These are phyloP conservation scores for Pythium monospermum DNA, from an alignment of 352 stramenopile genomes.

Conservation along the genomic window DNA sequence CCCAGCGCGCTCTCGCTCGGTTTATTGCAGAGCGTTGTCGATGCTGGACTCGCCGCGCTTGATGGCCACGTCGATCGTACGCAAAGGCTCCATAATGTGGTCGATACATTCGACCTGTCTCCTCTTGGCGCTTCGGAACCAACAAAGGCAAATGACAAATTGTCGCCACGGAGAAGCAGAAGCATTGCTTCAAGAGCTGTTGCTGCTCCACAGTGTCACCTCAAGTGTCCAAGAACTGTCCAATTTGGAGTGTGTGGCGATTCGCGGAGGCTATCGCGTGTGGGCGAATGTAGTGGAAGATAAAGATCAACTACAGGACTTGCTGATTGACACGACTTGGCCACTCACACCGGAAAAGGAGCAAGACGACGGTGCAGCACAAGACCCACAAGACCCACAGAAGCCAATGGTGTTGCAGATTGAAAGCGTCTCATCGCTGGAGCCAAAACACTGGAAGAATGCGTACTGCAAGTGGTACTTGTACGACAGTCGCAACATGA, in stretches of 20 bases:
- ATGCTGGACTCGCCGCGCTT: background rate
- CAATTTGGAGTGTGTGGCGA: background rate
- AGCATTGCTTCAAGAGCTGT: background rate
- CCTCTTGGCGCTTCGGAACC: background rate
- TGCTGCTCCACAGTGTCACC: background rate
- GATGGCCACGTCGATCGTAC: background rate
- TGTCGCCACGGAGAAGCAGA: background rate
- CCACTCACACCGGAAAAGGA: background rate
- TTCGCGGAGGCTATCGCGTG: background rate
- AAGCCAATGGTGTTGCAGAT: background rate
- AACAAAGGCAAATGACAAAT: background rate
- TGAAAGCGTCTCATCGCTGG: background rate
- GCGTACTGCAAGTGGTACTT: slow-evolving; percentile 5
- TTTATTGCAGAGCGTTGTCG: background rate
- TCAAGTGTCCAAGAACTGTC: background rate
- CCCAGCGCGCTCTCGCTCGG: background rate
- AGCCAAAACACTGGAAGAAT: background rate
- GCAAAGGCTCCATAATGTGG: background rate
- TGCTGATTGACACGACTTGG: background rate
- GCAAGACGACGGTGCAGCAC: background rate
- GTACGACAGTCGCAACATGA: too few species aligned
- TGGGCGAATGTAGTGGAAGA: background rate
- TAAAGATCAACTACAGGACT: background rate
- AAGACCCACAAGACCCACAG: background rate
- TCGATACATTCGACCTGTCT: background rate